A percentile compares a stretch with the other conserved stretches of the same genome.
These are phyloP conservation scores for Lagerstroemia fauriei DNA, from an alignment of 441 rosid genomes.

Conservation along the genomic window DNA sequence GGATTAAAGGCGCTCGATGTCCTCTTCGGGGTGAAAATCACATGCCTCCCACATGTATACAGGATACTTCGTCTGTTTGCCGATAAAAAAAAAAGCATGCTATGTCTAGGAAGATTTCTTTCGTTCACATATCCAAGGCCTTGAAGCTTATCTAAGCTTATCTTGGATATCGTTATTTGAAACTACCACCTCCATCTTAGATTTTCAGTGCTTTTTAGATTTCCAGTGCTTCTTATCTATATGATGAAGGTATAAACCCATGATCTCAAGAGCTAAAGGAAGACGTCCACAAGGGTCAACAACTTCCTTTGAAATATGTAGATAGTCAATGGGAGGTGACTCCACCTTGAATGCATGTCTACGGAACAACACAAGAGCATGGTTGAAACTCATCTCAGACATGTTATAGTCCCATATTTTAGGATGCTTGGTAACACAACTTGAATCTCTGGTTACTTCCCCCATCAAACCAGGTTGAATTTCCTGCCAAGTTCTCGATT, in stretches of 20 bases:
- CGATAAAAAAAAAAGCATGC: neutral
- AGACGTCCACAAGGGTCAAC: neutral
- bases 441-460: slow-evolving; percentile 2
- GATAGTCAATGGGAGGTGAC: neutral
- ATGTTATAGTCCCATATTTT: neutral
- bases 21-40: neutral
- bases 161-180: neutral
- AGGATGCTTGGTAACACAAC: rapidly evolving
- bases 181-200: neutral
- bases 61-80: neutral
- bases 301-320: neutral
- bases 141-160: slow-evolving; percentile 11
- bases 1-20: neutral
- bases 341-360: neutral
- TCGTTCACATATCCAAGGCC: neutral
- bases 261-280: slow-evolving; percentile 5
- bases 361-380: slow-evolving; percentile 4
- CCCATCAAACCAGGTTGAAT: neutral
- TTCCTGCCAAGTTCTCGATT: neutral
- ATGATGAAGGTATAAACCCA: neutral
- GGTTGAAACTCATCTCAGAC: neutral
- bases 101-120: slow-evolving; percentile 19
- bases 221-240: neutral
- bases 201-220: neutral
- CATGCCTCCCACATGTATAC: slow-evolving; percentile 6